Evolutionary conservation across 306 rosid species (phyloP).

Genomic region (Acacia melanoxylon): DNA sequence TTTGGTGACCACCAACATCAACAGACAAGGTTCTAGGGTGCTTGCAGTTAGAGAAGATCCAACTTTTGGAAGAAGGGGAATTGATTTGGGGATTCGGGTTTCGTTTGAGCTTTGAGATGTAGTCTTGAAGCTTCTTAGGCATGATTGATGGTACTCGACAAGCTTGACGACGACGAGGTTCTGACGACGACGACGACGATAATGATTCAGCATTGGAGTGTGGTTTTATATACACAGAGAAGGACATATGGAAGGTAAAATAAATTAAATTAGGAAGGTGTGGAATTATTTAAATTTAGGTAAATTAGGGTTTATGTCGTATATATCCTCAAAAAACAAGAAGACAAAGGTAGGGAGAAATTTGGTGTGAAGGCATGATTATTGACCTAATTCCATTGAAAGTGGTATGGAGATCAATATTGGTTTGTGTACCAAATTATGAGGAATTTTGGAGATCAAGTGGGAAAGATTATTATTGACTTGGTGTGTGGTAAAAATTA

Average conservation of each 20-base stretch:
- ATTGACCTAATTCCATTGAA: slow-evolving; percentile 8
- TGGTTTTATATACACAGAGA: slow-evolving; percentile 33
- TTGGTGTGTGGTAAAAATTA: not conserved
- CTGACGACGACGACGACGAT: too few species aligned
- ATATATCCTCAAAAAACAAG: not conserved
- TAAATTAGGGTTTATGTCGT: not conserved
- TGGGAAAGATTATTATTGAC: not conserved
- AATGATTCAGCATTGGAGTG: not conserved
- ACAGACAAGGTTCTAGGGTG: slow-evolving; percentile 67
- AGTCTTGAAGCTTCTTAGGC: slow-evolving; percentile 61
- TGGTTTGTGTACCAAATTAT: not conserved
- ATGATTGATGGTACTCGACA: slow-evolving; percentile 31
- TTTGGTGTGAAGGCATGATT: slow-evolving; percentile 22
- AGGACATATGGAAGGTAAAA: not conserved
- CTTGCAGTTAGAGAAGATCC: slow-evolving; percentile 57
- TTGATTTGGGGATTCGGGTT: slow-evolving; percentile 31
- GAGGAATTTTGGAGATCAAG: not conserved
- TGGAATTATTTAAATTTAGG: not conserved
- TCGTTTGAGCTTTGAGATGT: slow-evolving; percentile 52
- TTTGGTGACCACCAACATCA: slow-evolving; percentile 37
- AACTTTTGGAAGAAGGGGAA: slow-evolving; percentile 49
- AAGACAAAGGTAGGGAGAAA: not conserved
- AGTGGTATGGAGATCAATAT: not conserved
- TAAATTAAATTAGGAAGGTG: not conserved
- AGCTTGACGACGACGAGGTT: not conserved